Conservation (phyloP, 805 yeast species). For the Grigorovia yakushimaensis region DNA sequence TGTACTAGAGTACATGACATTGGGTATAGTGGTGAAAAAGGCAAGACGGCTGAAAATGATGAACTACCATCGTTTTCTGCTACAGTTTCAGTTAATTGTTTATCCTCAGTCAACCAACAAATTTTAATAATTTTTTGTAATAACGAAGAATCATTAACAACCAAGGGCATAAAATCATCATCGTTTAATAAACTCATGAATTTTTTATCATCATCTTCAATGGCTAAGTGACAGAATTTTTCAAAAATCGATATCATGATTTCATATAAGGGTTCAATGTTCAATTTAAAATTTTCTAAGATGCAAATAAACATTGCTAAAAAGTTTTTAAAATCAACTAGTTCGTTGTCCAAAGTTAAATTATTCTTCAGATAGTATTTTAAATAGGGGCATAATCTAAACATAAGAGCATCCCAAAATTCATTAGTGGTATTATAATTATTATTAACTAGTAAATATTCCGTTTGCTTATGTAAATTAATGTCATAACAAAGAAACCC, state of each 20-base stretch:
- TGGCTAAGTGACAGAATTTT: conserved; percentile 47
- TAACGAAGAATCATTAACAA: conserved; percentile 47
- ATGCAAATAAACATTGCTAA: conserved; percentile 67
- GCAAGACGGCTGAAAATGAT: conserved; percentile 55
- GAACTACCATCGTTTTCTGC: conserved; percentile 5
- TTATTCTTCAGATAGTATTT: conserved; percentile 36
- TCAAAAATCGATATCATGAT: conserved; percentile 50
- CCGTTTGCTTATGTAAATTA: conserved; percentile 52
- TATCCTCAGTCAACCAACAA: conserved; percentile 59
- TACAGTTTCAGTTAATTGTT: conserved; percentile 13
- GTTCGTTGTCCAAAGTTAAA: conserved; percentile 33
- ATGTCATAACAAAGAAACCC: conserved; percentile 77
- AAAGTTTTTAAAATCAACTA: conserved; percentile 48
- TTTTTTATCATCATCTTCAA: conserved; percentile 46
- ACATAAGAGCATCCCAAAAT: conserved; percentile 62
- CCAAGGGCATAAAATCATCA: conserved; percentile 86
- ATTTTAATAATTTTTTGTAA: conserved; percentile 54
- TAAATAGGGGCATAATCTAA: conserved; percentile 52
- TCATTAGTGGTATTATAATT: conserved; percentile 48
- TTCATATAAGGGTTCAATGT: conserved; percentile 50
- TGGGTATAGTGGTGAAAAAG: conserved; percentile 83
- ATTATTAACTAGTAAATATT: conserved; percentile 51
- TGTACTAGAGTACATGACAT: conserved; percentile 72
- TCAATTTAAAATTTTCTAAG: conserved; percentile 61
- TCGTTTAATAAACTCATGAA: conserved; percentile 56